Conservation (phyloP, 2,329 filamentous ascomycete species). For the Thermoascus crustaceus region DNA sequence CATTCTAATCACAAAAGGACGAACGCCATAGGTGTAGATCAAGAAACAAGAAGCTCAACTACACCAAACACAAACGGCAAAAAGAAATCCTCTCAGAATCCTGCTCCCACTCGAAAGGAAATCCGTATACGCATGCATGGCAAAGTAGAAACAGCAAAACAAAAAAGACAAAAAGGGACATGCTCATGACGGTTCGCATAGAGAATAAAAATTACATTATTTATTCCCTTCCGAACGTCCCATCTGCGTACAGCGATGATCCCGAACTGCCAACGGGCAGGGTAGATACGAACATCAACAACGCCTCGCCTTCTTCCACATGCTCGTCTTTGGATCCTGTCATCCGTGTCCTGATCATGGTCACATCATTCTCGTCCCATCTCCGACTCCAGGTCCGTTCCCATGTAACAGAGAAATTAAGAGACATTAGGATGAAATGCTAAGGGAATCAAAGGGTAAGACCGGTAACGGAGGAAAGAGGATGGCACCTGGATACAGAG, state of each 20-base stretch:
- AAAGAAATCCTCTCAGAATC: too few relatives aligned
- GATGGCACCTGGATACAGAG: slow-evolving; percentile 4
- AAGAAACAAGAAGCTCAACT: too few relatives aligned
- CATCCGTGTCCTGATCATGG: too few relatives aligned
- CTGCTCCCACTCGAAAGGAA: too few relatives aligned
- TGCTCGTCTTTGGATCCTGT: not conserved
- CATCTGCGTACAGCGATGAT: too few relatives aligned
- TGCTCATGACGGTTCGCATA: not conserved
- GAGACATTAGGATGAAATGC: slow-evolving; percentile 15
- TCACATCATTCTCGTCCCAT: not conserved
- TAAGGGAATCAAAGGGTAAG: slow-evolving; percentile 15
- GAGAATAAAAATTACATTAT: too few relatives aligned
- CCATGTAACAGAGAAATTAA: slow-evolving; percentile 5
- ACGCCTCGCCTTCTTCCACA: not conserved
- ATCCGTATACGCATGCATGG: not conserved
- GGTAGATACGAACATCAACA: too few relatives aligned
- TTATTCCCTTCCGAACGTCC: too few relatives aligned
- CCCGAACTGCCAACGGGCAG: too few relatives aligned
- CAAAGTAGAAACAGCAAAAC: not conserved
- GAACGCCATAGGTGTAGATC: slow-evolving; percentile 4
- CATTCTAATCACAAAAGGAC: slow-evolving; percentile 3
- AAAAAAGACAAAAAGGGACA: not conserved
- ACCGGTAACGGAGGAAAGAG: slow-evolving; percentile 7
- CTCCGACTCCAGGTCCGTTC: not conserved
- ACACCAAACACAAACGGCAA: not conserved